Evolutionary conservation across 208 protist genomes (phyloP).

Genomic region (Wallacemonas sp.): DNA sequence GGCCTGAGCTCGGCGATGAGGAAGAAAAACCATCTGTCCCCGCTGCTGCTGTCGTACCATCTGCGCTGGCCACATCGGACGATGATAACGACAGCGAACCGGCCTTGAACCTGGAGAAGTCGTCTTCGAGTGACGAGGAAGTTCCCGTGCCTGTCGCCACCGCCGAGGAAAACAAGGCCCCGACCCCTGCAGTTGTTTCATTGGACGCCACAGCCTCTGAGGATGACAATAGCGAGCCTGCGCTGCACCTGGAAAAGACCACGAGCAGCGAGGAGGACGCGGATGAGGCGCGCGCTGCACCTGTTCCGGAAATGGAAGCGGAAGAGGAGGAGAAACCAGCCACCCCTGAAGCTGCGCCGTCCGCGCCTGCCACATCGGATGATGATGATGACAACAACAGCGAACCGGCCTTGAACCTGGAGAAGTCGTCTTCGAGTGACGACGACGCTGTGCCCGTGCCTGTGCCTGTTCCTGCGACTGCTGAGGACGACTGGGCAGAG

Average conservation of each 20-base stretch:
- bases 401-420: conserved; percentile 2
- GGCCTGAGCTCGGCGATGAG: background rate
- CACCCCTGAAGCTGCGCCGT: background rate
- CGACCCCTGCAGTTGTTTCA: no score
- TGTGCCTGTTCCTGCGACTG: background rate
- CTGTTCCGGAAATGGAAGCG: background rate
- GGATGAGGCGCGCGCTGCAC: background rate
- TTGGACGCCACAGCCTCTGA: no score
- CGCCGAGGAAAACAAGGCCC: no score
- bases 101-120: conserved; percentile 6
- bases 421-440: background rate
- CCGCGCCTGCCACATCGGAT: background rate
- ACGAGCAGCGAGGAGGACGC: background rate
- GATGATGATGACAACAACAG: background rate
- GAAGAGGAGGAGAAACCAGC: background rate
- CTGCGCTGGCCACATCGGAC: no score
- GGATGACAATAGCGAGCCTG: background rate
- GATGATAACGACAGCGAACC: no score
- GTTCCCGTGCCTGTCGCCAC: background rate
- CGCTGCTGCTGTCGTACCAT: no score
- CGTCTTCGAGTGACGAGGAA: background rate
- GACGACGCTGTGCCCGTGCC: background rate
- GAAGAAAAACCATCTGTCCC: no score
- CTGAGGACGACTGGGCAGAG: background rate
- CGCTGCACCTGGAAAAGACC: background rate